Base-by-base conservation (phyloP, 2,329 filamentous ascomycete genomes). In the Talaromyces verruculosus region DNA sequence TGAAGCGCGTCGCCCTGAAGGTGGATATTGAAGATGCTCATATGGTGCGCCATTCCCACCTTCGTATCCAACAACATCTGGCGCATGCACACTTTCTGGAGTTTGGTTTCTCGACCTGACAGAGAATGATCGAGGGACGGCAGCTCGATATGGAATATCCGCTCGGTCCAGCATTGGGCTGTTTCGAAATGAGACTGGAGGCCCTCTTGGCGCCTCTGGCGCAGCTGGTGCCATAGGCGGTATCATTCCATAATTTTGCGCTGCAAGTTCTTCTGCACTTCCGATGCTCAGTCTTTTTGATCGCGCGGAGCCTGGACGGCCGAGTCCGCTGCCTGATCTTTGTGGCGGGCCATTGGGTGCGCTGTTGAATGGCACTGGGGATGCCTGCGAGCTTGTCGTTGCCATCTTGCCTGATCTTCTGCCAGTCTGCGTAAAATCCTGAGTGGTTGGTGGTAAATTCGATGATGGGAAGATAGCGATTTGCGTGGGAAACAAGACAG, bases 111-210 rank as follows among this genome's bases (percentile, higher is more conserved):
- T 69, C 37, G 68, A 65, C 67, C 75, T 69, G 13, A 70, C 68
- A 19, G 73, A 70, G 53, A 74, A 74, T 25, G 74, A 75, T n/a
- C 70, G 68, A 11, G 67, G 49, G 30, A 63, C 62, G 35, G 68
- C 59, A 37, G 53, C 66, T 10, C 66, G 67, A 43, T 67, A 67
- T 25, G 61, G 64, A 3, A 58, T 33, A 35, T 51, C 41, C 6
- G 51, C 53, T 57, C 57, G 30, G 13, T 63, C 55, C 37, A 61
- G 62, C n/a, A 70, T 77, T 57, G 76, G 76, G 69, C 77, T 79
- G 47, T 83, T 80, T 67, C 80, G 83, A 75, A 87, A 88, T 73
- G 84, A 87, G 41, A 83, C 72, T 4, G 89, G 87, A 45, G 86
- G 86, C 35, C 81, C 83, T 71, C 82, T 83, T 64, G 88, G 86